Conservation (phyloP, 495 filamentous ascomycete species). For the Aspergillus indologenus region DNA sequence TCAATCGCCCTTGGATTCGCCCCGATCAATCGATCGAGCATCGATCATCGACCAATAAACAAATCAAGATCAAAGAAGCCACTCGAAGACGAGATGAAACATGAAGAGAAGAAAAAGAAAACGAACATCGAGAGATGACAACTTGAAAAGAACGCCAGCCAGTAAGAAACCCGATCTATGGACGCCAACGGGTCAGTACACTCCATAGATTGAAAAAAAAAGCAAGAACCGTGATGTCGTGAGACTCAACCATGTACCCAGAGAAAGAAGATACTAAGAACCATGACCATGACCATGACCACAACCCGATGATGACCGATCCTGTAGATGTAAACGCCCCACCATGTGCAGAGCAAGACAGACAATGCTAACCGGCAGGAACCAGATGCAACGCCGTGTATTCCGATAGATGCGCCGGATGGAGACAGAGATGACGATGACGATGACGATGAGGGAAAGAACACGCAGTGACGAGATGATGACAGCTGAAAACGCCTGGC, state of each 20-base stretch:
- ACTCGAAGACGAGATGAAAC: neutral
- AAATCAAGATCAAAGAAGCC: neutral
- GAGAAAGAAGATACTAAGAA: neutral
- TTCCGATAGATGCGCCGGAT: neutral
- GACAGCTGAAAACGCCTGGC: too few relatives aligned
- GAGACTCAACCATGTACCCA: neutral
- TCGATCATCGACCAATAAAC: too few relatives aligned
- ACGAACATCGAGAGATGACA: neutral
- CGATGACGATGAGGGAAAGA: neutral
- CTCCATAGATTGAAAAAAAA: neutral
- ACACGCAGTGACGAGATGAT: too few relatives aligned
- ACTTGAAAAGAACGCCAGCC: too few relatives aligned
- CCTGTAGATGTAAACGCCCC: conserved; percentile 5
- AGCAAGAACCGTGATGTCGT: neutral
- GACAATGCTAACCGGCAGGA: neutral
- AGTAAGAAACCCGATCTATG: too few relatives aligned
- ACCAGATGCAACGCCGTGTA: neutral
- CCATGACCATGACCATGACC: neutral
- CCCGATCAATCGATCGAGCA: neutral
- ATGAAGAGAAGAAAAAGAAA: neutral
- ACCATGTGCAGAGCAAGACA: conserved; percentile 6
- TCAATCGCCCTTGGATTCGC: neutral
- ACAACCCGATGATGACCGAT: neutral
- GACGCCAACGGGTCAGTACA: neutral
- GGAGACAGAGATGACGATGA: neutral